Conservation (phyloP, 192 early-diverging fungal genomes). For the Jimgerdemannia flammicorona region DNA sequence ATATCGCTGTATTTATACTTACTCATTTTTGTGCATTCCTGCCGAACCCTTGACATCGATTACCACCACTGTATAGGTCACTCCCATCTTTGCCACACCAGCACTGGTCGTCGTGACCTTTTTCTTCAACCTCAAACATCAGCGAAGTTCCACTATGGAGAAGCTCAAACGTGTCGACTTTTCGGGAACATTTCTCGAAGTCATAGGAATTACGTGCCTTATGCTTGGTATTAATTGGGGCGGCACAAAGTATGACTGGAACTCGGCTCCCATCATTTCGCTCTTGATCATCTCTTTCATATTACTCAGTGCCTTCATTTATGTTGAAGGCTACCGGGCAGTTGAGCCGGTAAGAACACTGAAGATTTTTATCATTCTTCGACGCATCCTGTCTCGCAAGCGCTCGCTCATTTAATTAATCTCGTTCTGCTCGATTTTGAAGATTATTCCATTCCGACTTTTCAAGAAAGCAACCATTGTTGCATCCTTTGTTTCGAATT, state of each 20-base stretch:
- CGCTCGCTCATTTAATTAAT: too few species aligned
- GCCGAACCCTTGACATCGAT: conserved; percentile 20
- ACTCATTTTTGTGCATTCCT: conserved; percentile 36
- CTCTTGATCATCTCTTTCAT: conserved; percentile 24
- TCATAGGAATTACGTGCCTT: conserved; percentile 46
- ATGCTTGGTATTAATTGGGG: conserved; percentile 63
- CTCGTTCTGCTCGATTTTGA: too few species aligned
- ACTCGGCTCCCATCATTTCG: conserved; percentile 49
- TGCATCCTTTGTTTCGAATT: conserved; percentile 39
- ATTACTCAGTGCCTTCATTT: conserved; percentile 22
- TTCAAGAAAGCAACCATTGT: conserved; percentile 42
- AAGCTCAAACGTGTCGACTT: conserved; percentile 63
- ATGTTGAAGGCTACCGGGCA: conserved; percentile 50
- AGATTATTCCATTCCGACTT: conserved; percentile 21
- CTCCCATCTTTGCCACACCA: conserved; percentile 15
- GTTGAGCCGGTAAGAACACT: conserved; percentile 47
- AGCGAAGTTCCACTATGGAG: conserved; percentile 29
- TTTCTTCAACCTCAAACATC: conserved; percentile 48
- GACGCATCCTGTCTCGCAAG: too few species aligned
- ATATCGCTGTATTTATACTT: conserved; percentile 22
- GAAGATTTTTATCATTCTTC: too few species aligned
- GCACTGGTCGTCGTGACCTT: conserved; percentile 22
- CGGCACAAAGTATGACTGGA: conserved; percentile 58
- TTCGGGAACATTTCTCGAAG: conserved; percentile 47
- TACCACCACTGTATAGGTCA: conserved; percentile 5